Base-by-base conservation (phyloP, 306 rosid genomes). In the Vicia sativa region DNA sequence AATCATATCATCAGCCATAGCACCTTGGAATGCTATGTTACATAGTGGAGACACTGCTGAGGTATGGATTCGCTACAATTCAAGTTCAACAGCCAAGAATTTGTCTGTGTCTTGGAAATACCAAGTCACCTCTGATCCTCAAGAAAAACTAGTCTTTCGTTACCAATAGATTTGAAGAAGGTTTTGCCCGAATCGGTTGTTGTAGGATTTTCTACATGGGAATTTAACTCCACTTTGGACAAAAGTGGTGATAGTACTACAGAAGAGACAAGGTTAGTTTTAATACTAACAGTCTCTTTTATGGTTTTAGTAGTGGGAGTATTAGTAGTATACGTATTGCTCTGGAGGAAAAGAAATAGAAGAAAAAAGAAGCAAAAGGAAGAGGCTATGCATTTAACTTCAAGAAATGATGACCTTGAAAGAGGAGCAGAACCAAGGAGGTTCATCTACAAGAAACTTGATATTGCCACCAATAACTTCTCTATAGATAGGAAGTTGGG, bases 131-230 rank as follows among this genome's bases (percentile, higher is more conserved):
- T 25, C 16, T 0, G 11, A 2, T 76, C 39, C 78, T 37, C 5
- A 7, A 14, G 82, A 77, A 54, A 34, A 0, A 53, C 41, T 6
- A 77, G 46, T 19, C 82, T 81, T 6, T 77, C 72, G 1, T 74
- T 59, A 37, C 34, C 0, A 7, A 65, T 77, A 53, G 80, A 81
- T 70, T 49, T 77, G 12, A 50, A 2, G 16, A 14, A 70, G 34
- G 59, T 46, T 8, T 15, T 82, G n/a, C 83, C 83, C 15, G 77
- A 76, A 61, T 73, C 74, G 72, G 68, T 73, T 45, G 58, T 79
- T 5, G 6, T 81, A 37, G 85, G 85, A 10, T 70, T 77, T 21
- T 77, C 82, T 3, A 73, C 78, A 10, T 81, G 85, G 85, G 85
- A 77, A 15, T 81, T 81, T 68, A 65, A 21, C 34, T 81, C 82